Evolutionary conservation across 148 eudicot species (phyloP), one percentile per base, ranked within the genome.

Genomic region (Diospyros kaki): DNA sequence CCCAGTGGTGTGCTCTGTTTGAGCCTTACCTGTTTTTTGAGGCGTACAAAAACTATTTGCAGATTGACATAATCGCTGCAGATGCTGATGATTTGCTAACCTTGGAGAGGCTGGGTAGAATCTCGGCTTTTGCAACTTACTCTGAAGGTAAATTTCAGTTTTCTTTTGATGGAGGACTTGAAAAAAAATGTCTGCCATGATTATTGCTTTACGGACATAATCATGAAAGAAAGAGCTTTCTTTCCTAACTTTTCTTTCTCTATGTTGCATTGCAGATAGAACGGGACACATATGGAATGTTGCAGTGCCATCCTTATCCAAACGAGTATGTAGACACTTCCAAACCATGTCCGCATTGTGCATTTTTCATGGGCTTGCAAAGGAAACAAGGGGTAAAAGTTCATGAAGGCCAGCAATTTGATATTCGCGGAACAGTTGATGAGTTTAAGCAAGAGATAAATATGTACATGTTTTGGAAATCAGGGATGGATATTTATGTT

Each of bases 81-180:
- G 84, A 86, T 75, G 73, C 82, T 65, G 83, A 77, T 66, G 87
- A 86, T 76, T 80, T 86, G 69, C 68, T 84, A 12, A 75, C 77
- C 77, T 18, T 86, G 89, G 89, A 86, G 67, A 81, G 89, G 89
- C 42, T 86, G 89, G 89, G 89, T 84, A 48, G 85, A 84, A 82
- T 86, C 89, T 52, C 83, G 87, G 66, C 81, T 86, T 56, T 76
- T 85, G 41, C 82, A 72, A 62, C 87, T 86, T 50, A 86, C 87
- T 18, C 67, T 86, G 60, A 86, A 86, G 87, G 87, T 86, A 58
- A 74, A 4, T 14, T 6, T 60, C 8, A 38, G 41, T 4, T 1
- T 28, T 61, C 28, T 63, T 44, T 62, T n/a, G 55, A 28, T 28
- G 28, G 58, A 1, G 12, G 9, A 8, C 12, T 9, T 40, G 1